Base-by-base conservation (phyloP, 371 early-diverging fungal genomes). In the Zancudomyces culisetae region DNA sequence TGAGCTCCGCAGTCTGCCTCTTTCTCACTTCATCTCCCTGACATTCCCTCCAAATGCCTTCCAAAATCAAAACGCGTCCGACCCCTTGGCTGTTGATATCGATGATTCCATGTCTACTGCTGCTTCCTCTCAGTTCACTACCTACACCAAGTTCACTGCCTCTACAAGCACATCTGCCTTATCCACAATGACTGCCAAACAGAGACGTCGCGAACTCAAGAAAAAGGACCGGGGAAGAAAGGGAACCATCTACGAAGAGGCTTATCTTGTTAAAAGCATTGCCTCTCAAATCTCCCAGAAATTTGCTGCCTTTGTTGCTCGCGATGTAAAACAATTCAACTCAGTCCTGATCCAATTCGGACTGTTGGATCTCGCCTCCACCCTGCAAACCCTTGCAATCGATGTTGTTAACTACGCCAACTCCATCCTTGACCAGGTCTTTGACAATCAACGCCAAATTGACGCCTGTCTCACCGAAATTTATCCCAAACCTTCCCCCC, bases 41-140 rank as follows among this genome's bases (percentile, higher is more conserved):
- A 27, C n/a, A 20, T 55, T 57, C 30, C 42, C 42, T 13, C 51
- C 28, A 20, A 13, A 55, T 8, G 52, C 3, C 40, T n/a, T n/a
- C n/a, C n/a, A n/a, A n/a, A 41, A 42, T n/a, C 52, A 22, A 15
- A 35, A 19, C 35, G 49, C 3, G 28, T 41, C 3, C 39, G 42
- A 71, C 15, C 81, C 81, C 49, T 80, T 76, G 42, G 55, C 72
- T 27, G 54, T 79, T 23, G 89, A 89, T 55, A 80, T 85, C 56
- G 75, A 90, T n/a, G 95, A 94, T 56, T 77, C 87, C 74, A 80
- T 87, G 70, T 87, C 88, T 0, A 91, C 90, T 56, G 88, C 92
- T 0, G 83, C 89, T 1, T 85, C 89, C 13, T 87, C 86, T 58
- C 79, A 81, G 47, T 82, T 84, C 59, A 83, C 85, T 47, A 75